These are phyloP conservation scores for Prunella vulgaris DNA, from an alignment of 257 asterid genomes.

Conservation along the genomic window DNA sequence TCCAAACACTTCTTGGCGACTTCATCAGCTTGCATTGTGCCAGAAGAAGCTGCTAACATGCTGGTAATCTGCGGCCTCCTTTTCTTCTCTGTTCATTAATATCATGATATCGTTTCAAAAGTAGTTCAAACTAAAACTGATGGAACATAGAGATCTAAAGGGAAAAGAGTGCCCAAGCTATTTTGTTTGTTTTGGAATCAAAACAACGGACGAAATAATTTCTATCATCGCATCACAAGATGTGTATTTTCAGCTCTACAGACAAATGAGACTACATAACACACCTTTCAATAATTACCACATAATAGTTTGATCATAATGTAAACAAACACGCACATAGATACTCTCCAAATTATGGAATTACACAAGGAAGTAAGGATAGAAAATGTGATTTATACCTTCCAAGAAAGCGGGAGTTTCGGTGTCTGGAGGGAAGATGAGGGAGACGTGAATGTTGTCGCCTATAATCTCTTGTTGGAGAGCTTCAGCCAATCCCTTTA, in stretches of 20 bases:
- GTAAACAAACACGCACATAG: background rate
- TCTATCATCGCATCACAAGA: too few relatives aligned
- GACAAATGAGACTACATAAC: background rate
- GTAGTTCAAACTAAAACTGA: too few relatives aligned
- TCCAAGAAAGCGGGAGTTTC: conserved; percentile 69
- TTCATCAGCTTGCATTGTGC: conserved; percentile 68
- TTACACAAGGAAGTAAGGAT: background rate
- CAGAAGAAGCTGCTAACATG: conserved; percentile 62
- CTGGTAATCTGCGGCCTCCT: conserved; percentile 59
- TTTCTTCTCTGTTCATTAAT: conserved; percentile 47
- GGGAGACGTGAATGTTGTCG: conserved; percentile 64
- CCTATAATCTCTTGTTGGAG: conserved; percentile 70
- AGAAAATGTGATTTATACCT: conserved; percentile 33
- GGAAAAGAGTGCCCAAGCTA: too few relatives aligned
- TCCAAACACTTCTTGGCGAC: conserved; percentile 58
- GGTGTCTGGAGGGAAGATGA: conserved; percentile 78
- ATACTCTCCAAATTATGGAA: background rate
- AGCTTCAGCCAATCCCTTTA: conserved; percentile 80
- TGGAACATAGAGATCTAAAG: too few relatives aligned
- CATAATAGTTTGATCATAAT: background rate
- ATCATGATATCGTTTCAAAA: background rate
- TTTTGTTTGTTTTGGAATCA: too few relatives aligned
- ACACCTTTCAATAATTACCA: background rate
- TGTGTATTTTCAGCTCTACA: too few relatives aligned
- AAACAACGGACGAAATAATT: too few relatives aligned